Base-by-base conservation (phyloP, 1,284 basidiomycete species). In the Tremellales sp. region DNA sequence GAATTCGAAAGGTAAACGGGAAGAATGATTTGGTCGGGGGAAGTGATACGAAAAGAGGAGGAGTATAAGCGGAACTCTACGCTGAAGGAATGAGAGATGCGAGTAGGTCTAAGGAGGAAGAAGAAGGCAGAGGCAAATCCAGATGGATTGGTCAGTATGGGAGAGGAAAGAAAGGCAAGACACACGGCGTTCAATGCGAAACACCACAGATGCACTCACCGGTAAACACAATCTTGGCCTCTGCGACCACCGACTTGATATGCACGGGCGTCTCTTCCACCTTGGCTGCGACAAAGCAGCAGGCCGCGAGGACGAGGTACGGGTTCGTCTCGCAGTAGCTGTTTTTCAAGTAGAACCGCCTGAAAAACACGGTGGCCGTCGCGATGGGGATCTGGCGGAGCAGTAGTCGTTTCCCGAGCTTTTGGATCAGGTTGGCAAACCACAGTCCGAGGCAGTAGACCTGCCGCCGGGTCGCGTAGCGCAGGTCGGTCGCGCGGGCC, bases 211-310 rank as follows among this genome's bases (percentile, higher is more conserved):
- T 24, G 8, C 31, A 77, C 84, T 54, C 63, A 89, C 85, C 84
- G 51, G 78, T 80, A 68, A 92, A 95, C 31, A 92, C 74, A 14
- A 78, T 66, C 49, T 85, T 79, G 1, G 91, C 85, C 66, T 95
- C 92, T 0, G 82, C 75, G n/a, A 94, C 83, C 18, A 94, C 84
- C 50, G 80, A 86, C 74, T 95, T 95, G 74, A 97, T 91, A 66
- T 95, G 92, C 0, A 93, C 81, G 0, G 94, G 92, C 0, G 85
- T 88, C 69, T 98, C 94, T 64, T 98, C 94, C 0, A 92, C 89
- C 70, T 98, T 98, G 4, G 92, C 88, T 3, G 94, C 92, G 21
- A 97, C 85, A 70, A 97, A 97, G 53, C 87, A 85, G 72, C 93
- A 97, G 0, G 92, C 89, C 0, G 91, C 84, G 28, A 91, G 83